phyloP scores from a whole-genome alignment of 495 filamentous ascomycete genomes.

The Neurospora sp. region DNA sequence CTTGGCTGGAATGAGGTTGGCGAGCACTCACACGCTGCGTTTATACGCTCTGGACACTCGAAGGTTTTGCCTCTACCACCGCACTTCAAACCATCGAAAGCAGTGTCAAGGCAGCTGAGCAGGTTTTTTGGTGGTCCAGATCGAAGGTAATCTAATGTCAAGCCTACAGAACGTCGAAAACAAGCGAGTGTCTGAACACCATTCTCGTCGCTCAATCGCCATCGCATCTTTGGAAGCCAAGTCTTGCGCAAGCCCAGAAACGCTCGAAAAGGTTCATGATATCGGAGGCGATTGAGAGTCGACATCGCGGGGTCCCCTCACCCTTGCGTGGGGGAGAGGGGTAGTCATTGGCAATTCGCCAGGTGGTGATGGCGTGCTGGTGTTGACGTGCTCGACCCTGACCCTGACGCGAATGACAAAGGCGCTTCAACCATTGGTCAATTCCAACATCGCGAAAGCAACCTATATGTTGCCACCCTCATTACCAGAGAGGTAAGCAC shows the following conservation, averaged over 20 bases:
- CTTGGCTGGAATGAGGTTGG: neutral
- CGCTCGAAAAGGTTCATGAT: neutral
- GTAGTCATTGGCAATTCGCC: neutral
- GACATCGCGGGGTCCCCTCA: neutral
- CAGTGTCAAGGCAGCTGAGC: no score
- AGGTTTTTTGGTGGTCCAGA: no score
- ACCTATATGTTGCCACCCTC: neutral
- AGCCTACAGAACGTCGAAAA: accelerated
- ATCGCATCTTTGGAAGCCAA: neutral
- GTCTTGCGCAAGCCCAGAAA: neutral
- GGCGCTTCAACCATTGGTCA: slow-evolving; percentile 1
- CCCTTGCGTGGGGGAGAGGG: neutral
- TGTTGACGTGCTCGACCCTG: slow-evolving; percentile 10
- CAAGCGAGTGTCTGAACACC: neutral
- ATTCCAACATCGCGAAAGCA: neutral
- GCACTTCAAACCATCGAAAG: no score
- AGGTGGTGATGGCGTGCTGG: slow-evolving; percentile 13
- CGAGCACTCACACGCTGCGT: no score
- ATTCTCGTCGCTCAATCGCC: neutral
- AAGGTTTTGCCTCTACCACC: no score
- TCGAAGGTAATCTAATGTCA: neutral
- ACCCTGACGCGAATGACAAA: slow-evolving; percentile 10
- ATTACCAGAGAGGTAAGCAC: neutral
- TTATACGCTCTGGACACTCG: no score
- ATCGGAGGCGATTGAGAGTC: neutral